Evolutionary conservation across 129 eudicot species (phyloP), one percentile per base, ranked within the genome.

Genomic region (Artemisia annua): DNA sequence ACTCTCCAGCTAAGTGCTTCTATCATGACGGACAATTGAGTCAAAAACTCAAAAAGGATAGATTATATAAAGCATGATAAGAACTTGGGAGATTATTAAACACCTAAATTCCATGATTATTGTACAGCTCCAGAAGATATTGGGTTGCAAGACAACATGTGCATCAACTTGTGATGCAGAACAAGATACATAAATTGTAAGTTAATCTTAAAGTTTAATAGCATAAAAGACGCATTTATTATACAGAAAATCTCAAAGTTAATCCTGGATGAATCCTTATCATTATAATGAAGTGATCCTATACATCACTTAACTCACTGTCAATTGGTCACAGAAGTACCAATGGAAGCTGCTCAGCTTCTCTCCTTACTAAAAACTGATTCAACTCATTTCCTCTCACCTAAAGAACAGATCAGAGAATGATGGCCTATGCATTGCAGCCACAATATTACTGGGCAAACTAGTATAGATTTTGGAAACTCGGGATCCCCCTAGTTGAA

Each of bases 401-500:
- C 10, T 7, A 39, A 39, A 7, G 11, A 39, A 39, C 0, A 2
- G 46, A 39, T 8, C 46, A 39, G 10, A 39, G 11, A 39, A 39
- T 39, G 46, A 39, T 39, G 46, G 10, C 11, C 46, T 39, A 39
- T 39, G 46, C 46, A 39, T 39, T 39, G 46, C 46, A 39, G 46
- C 46, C 46, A 39, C 46, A 1, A 60, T 46, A 26, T 60, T 12
- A 60, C 66, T 60, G 18, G 46, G 66, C 7, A 60, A 60, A 60
- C 66, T 60, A 60, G 66, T 60, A 24, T 60, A 60, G 66, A 24
- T 60, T 60, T 20, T 13, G 44, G 66, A 60, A 60, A 60, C 66
- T 60, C 66, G 9, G 39, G 44, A 26, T 60, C 66, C 44, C 66
- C 46, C 43, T 60, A 22, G 65, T 60, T 22, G 35, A 60, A 60